phyloP scores from a whole-genome alignment of 768 basidiomycete species.

The Xerocomus potaroensis region DNA sequence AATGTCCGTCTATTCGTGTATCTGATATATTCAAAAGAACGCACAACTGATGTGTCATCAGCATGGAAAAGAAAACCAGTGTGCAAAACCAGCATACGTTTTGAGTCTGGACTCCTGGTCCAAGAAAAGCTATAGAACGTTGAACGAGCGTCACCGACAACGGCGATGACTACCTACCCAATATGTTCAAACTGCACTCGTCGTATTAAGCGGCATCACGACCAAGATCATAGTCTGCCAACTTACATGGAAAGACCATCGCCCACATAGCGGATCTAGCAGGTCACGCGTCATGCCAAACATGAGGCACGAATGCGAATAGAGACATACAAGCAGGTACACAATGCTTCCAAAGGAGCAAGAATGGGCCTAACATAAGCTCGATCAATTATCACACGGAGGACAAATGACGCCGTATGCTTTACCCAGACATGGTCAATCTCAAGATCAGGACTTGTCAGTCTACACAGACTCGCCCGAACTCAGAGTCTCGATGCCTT shows the following conservation, averaged over 20 bases:
- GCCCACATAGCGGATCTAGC: conserved; percentile 25
- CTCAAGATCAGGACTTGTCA: background rate
- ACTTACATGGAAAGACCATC: conserved; percentile 18
- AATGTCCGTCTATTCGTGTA: background rate
- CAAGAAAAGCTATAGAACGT: conserved; percentile 11
- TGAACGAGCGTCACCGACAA: background rate
- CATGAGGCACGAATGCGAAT: background rate
- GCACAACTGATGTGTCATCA: conserved; percentile 15
- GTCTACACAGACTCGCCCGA: background rate
- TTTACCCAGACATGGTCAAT: conserved; percentile 20
- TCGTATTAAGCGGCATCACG: background rate
- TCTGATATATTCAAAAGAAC: background rate
- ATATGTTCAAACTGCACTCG: conserved; percentile 7
- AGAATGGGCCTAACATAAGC: conserved; percentile 2
- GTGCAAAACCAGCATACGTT: conserved; percentile 3
- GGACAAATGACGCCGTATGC: background rate
- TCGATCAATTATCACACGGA: background rate
- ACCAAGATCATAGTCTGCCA: background rate
- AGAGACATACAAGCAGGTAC: conserved; percentile 18
- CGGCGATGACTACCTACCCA: background rate
- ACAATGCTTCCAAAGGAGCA: conserved; percentile 14
- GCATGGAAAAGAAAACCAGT: background rate
- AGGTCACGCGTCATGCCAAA: background rate
- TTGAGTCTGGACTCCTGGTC: background rate
- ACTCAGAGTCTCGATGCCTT: background rate